These are phyloP conservation scores for Simplicillium aogashimaense DNA, from an alignment of 2,329 filamentous ascomycete species.

Conservation along the genomic window DNA sequence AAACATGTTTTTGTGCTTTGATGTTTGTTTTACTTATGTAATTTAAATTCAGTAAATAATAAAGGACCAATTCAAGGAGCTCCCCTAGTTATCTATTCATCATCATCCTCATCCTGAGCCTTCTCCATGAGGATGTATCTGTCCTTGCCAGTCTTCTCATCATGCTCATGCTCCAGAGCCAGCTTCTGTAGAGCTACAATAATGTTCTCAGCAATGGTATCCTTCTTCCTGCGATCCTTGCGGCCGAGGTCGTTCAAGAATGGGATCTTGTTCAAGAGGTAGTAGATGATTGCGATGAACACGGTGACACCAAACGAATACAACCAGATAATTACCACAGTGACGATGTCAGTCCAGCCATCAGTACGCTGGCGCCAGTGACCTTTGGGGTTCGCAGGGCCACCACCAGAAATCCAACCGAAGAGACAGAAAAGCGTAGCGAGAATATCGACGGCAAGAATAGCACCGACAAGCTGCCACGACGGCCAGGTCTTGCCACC, in stretches of 20 bases:
- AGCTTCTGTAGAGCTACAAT: conserved; percentile 55
- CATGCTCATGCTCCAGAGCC: conserved; percentile 46
- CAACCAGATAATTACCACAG: conserved; percentile 53
- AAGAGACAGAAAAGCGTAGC: conserved; percentile 67
- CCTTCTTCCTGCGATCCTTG: conserved; percentile 49
- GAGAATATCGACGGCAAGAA: conserved; percentile 60
- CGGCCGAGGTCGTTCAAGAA: conserved; percentile 54
- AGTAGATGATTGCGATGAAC: conserved; percentile 57
- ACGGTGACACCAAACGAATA: conserved; percentile 59
- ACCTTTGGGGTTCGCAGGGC: conserved; percentile 19
- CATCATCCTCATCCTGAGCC: not conserved
- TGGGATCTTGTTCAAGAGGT: conserved; percentile 46
- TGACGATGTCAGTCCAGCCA: conserved; percentile 41
- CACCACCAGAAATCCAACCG: conserved; percentile 57
- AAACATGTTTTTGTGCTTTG: not conserved
- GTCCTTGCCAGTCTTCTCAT: conserved; percentile 30
- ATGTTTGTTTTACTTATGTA: too few species aligned
- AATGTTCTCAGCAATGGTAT: conserved; percentile 58
- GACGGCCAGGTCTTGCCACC: conserved; percentile 64
- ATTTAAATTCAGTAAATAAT: too few species aligned
- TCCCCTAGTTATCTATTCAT: too few species aligned
- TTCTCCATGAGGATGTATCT: conserved; percentile 22
- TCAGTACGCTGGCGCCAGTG: conserved; percentile 24
- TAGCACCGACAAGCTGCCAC: conserved; percentile 63
- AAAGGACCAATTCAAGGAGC: too few species aligned